Base-by-base conservation (phyloP, 2,329 filamentous ascomycete genomes). In the Colletotrichum sp. region DNA sequence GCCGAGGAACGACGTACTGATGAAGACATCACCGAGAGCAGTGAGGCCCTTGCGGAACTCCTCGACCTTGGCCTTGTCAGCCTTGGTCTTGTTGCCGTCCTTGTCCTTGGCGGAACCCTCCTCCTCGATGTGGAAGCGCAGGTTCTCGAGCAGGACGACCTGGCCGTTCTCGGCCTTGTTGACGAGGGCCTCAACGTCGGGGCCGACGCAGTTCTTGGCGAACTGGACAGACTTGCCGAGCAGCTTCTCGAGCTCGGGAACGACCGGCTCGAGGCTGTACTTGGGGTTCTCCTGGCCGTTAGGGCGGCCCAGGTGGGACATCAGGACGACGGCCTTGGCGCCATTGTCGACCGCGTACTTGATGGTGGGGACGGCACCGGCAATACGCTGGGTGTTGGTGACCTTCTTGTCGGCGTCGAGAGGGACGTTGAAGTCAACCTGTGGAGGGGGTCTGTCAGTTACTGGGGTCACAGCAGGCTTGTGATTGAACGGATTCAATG, bases 401-500 rank as follows among this genome's bases (percentile, higher is more conserved):
- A 99, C 92, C 73, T 98, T 96, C 90, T 96, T 98, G 85, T 97
- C 90, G 81, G 90, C 92, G 85, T 99, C 96, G 84, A 99, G 95
- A 79, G 97, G 97, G 74, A 99, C 98, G 88, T 99, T 99, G 93
- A 99, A 99, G 92, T 99, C 97, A 86, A 99, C 96, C 96, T 98
- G 83, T 68, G 70, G 44, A 39, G 13, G 57, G 66, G 64, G 73
- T 83, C 79, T 81, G 82, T 78, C 76, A 69, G 72, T 57, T 18
- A 48, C 36, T 57, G 44, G 44, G 44, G 44, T 4, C 44, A 22
- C 44, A 52, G n/a, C n/a, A 52, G 39, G 30, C n/a, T 24, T 15
- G n/a, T 36, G 22, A 34, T 7, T 16, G 32, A 68, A 24, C 2
- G 34, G n/a, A 16, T 68, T n/a, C 12, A 10, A 22, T 52, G 48